Conservation (phyloP, 163 green algal species). For the Volvox carteri region DNA sequence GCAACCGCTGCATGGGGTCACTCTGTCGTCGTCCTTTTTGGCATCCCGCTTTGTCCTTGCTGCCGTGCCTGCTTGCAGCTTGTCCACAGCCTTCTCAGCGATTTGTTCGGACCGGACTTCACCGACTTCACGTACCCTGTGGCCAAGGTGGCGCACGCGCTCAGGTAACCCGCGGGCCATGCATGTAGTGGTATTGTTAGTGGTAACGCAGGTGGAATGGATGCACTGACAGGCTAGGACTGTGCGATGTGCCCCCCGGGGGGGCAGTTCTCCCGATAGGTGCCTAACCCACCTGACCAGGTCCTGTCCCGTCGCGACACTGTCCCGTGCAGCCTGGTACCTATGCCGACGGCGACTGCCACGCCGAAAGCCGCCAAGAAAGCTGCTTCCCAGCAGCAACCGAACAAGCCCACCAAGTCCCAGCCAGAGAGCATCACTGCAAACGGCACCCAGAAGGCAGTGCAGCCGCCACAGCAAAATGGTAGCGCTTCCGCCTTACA, state of each 20-base stretch:
- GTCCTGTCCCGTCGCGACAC: not conserved
- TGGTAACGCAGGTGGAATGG: not conserved
- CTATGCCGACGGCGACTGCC: conserved; percentile 9
- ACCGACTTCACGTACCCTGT: conserved; percentile 47
- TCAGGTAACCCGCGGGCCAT: conserved; percentile 5
- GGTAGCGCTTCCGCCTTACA: not conserved
- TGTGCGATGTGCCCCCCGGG: too few species aligned
- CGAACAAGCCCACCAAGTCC: not conserved
- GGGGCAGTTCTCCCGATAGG: too few species aligned
- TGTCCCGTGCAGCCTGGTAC: conserved; percentile 11
- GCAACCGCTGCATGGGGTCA: too few species aligned
- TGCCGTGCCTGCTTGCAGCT: not conserved
- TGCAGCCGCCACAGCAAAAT: not conserved
- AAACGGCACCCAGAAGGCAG: not conserved
- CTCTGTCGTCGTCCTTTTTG: not conserved
- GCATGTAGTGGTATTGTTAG: not conserved
- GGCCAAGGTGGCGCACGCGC: conserved; percentile 11
- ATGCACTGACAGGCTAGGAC: not conserved
- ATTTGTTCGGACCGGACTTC: not conserved
- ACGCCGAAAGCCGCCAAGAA: conserved; percentile 7
- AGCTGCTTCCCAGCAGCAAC: not conserved
- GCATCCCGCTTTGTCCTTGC: not conserved
- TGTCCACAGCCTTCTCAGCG: conserved; percentile 21
- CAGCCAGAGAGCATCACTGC: not conserved
- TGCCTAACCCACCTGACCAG: not conserved